A percentile compares a stretch with the other conserved stretches of the same genome.
phyloP scores from a whole-genome alignment of 2,329 filamentous ascomycete species.

The Talaromyces verruculosus region DNA sequence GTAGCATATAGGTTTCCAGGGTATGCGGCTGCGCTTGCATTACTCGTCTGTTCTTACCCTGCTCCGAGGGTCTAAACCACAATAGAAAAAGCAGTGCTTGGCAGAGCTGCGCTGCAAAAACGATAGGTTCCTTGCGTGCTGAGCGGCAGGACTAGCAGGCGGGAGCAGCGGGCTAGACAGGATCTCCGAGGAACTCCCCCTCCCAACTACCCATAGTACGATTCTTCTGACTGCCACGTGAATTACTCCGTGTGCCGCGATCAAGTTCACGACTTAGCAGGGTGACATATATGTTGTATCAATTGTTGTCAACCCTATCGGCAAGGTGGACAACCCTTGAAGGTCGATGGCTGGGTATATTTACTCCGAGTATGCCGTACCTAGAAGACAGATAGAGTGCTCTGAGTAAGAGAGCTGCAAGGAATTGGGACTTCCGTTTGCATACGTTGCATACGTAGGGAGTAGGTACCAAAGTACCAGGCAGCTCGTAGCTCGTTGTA shows the following conservation, averaged over 20 bases:
- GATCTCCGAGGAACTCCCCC: constrained; percentile 7
- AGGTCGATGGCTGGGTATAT: not conserved
- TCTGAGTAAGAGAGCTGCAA: not conserved
- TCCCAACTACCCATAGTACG: not conserved
- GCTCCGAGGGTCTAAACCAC: not conserved
- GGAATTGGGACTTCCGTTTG: constrained; percentile 1
- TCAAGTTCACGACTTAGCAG: not conserved
- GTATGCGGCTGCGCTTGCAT: not conserved
- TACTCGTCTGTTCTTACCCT: not conserved
- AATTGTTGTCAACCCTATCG: not conserved
- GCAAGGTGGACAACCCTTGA: not conserved
- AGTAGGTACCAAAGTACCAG: too few species aligned
- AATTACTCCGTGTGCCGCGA: not conserved
- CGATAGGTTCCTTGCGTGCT: constrained; percentile 1
- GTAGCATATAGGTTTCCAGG: not conserved
- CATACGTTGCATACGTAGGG: not conserved
- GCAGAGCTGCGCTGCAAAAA: not conserved
- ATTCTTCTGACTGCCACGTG: constrained; percentile 3
- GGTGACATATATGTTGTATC: not conserved
- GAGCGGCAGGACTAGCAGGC: not conserved
- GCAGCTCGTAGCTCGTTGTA: not conserved
- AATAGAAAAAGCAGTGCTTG: constrained; percentile 10
- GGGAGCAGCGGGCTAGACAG: not conserved
- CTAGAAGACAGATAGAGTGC: too few species aligned
- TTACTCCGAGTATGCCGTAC: not conserved